A percentile compares a stretch with the other conserved stretches of the same genome.
Conservation (phyloP, 129 eudicot species). For the Solidago caesia region DNA sequence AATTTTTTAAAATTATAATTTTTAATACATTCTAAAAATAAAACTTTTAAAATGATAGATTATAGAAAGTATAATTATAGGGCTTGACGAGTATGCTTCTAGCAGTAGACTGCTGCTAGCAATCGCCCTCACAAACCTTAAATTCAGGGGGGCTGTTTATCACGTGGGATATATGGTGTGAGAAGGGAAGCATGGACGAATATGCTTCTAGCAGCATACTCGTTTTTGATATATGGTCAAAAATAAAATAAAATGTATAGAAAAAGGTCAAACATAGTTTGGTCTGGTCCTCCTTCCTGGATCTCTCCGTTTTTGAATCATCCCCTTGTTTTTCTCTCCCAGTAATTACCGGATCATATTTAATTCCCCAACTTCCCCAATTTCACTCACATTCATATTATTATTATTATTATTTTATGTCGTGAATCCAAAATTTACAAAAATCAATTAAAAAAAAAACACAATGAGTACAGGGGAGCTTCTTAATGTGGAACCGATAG, state of each 20-base stretch:
- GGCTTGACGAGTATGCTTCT: too few relatives aligned
- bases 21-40: too few relatives aligned
- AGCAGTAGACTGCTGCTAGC: too few relatives aligned
- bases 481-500: slow-evolving; percentile 68
- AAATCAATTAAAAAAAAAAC: slow-evolving; percentile 73
- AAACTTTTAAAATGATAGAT: too few relatives aligned
- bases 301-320: slow-evolving; percentile 12
- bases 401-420: neutral
- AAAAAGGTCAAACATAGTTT: slow-evolving; percentile 34
- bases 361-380: slow-evolving; percentile 14
- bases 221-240: slow-evolving; percentile 47
- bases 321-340: slow-evolving; percentile 30
- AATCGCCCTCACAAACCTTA: too few relatives aligned
- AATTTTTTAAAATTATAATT: too few relatives aligned
- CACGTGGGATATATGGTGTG: too few relatives aligned
- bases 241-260: slow-evolving; percentile 59
- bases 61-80: too few relatives aligned
- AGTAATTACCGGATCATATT: slow-evolving; percentile 32
- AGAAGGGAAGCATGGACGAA: too few relatives aligned
- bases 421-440: slow-evolving; percentile 10
- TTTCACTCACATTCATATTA: slow-evolving; percentile 22
- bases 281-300: neutral
- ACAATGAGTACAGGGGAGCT: slow-evolving; percentile 53
- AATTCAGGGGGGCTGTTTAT: too few relatives aligned
- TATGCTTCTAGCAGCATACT: too few relatives aligned